Base-by-base conservation (phyloP, 129 eudicot genomes). In the Chrysanthemum seticuspe region DNA sequence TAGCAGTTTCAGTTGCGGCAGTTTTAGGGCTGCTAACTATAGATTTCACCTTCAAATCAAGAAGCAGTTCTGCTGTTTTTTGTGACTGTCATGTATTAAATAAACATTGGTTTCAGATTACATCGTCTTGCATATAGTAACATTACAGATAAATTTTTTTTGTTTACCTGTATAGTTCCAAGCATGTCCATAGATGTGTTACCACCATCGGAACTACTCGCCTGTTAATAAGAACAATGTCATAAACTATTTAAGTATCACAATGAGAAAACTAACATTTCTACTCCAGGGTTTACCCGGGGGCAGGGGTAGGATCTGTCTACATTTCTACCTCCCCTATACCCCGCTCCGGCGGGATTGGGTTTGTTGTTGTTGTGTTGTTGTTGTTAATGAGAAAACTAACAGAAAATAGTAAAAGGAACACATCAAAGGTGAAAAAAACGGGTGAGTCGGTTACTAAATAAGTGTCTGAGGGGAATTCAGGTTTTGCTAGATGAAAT, bases 1-100 rank as follows among this genome's bases (percentile, higher is more conserved):
- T 79, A 70, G 96, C 99, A n/a, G 99, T 86, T 83, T 89, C 97
- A 10, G 74, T 74, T 34, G 97, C 82, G 6, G 90, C 88, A 71
- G 40, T 52, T 70, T 78, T 75, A 57, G 84, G 79, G 81, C 97
- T 83, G 87, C 90, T 88, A 55, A 90, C 73, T 50, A 95, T 63
- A 62, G 88, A 59, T 65, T 75, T 85, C 81, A 95, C 85, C 40
- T 81, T 95, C 80, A 88, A 79, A 85, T 95, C 99, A 81, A 95
- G 99, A 69, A 95, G 89, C 78, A 95, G 83, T 86, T 95, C 99
- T 19, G 99, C 99, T 48, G 88, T 86, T 88, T 95, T 95, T 77
- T 90, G 99, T 5, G 99, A 87, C 99, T 95, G 90, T 51, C 68
- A 49, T 61, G 56, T 58, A 59, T 75, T 31, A 29, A 70, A 40